These are phyloP conservation scores for Pleurotus sapidus DNA, from an alignment of 768 basidiomycete genomes.

Conservation along the genomic window DNA sequence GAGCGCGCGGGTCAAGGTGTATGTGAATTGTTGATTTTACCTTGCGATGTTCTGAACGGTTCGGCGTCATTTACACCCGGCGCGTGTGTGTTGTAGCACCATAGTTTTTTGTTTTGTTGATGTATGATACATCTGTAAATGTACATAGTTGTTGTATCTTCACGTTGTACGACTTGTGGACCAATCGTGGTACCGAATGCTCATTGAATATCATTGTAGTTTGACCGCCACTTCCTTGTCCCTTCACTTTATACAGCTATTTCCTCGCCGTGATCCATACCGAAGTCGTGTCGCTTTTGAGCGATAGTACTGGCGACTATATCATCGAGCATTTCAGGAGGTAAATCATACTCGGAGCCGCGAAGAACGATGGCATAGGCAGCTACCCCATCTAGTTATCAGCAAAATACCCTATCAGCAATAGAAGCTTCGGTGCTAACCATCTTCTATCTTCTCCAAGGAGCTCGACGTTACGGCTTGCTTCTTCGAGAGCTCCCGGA, in stretches of 20 bases:
- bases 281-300: conserved; percentile 17
- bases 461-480: conserved; percentile 83
- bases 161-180: background rate
- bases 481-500: conserved; percentile 81
- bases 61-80: background rate
- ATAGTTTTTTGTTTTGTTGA: background rate
- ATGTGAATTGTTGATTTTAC: background rate
- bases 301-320: conserved; percentile 54
- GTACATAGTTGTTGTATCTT: background rate
- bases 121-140: background rate
- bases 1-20: background rate
- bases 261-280: conserved; percentile 5
- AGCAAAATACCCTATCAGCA: background rate
- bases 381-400: conserved; percentile 35
- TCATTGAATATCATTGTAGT: background rate
- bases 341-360: conserved; percentile 69
- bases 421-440: conserved; percentile 36
- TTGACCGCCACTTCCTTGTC: background rate
- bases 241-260: background rate
- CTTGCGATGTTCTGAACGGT: background rate
- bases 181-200: background rate
- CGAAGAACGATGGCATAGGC: conserved; percentile 72
- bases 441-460: conserved; percentile 93
- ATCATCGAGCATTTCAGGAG: conserved; percentile 66
- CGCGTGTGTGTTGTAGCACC: background rate